A percentile compares a stretch with the other conserved stretches of the same genome.
Conservation (phyloP, 805 yeast species). For the Candida tammaniensis region DNA sequence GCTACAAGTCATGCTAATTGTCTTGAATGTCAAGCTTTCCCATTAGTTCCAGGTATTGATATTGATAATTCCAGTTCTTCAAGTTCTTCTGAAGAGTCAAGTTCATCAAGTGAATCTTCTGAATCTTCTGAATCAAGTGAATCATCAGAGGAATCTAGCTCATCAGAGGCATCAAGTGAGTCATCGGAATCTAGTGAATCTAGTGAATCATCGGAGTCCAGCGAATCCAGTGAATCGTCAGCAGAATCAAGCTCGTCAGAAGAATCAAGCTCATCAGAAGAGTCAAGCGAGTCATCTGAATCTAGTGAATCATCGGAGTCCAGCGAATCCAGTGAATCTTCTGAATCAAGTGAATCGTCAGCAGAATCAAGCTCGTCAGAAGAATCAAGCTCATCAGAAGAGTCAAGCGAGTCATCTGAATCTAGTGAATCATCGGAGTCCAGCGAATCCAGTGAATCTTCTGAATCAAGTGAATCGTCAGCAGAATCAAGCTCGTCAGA, state of each 20-base stretch:
- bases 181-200: conserved; percentile 1
- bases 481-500: too few species aligned
- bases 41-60: conserved; percentile 11
- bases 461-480: too few species aligned
- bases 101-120: conserved; percentile 3
- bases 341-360: not conserved
- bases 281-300: not conserved
- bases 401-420: not conserved
- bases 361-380: not conserved
- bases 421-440: conserved; percentile 1
- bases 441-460: not conserved
- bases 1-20: conserved; percentile 14
- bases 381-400: not conserved
- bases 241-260: not conserved
- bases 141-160: not conserved
- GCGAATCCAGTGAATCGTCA: not conserved
- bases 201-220: not conserved
- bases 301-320: not conserved
- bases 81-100: conserved; percentile 3
- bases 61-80: not conserved
- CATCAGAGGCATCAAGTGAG: conserved; percentile 1
- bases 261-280: not conserved
- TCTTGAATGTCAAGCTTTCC: conserved; percentile 12
- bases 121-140: conserved; percentile 5
- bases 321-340: not conserved